phyloP scores from a whole-genome alignment of 768 basidiomycete species.

The Boletus subparvulus region DNA sequence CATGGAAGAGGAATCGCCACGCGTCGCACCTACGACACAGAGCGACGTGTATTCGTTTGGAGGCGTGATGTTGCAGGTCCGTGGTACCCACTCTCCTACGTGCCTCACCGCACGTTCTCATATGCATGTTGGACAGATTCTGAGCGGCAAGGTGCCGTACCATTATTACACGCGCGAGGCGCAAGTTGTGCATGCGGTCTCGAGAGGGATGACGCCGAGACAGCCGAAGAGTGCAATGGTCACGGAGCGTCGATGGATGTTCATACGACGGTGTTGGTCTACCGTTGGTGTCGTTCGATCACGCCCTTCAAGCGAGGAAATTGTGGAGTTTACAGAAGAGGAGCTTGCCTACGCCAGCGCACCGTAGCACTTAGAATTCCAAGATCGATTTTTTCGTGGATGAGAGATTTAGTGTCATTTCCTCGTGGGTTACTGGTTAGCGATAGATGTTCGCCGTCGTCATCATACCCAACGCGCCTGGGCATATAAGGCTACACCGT shows the following conservation, averaged over 20 bases:
- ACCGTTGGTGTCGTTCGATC: slow-evolving; percentile 23
- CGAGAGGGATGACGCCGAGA: background rate
- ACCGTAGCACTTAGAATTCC: background rate
- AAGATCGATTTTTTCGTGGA: background rate
- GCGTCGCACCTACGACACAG: background rate
- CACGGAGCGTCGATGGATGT: slow-evolving; percentile 9
- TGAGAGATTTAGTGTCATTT: background rate
- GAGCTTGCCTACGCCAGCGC: background rate
- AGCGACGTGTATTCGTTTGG: slow-evolving; percentile 7
- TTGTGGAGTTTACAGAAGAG: slow-evolving; percentile 10
- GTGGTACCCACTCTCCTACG: background rate
- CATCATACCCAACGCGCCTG: background rate
- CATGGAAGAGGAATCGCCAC: background rate
- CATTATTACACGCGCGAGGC: slow-evolving; percentile 7
- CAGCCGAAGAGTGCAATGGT: background rate
- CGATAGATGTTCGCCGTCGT: background rate
- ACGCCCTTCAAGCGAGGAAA: slow-evolving; percentile 32
- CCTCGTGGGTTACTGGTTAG: background rate
- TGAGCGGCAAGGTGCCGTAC: slow-evolving; percentile 14
- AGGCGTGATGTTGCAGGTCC: background rate
- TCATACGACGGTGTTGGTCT: slow-evolving; percentile 16
- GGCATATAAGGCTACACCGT: background rate
- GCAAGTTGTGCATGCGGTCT: slow-evolving; percentile 10
- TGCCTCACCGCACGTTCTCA: no score
- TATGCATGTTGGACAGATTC: background rate